phyloP scores from a whole-genome alignment of 2,329 filamentous ascomycete species.

The Trichoderma hamatum region DNA sequence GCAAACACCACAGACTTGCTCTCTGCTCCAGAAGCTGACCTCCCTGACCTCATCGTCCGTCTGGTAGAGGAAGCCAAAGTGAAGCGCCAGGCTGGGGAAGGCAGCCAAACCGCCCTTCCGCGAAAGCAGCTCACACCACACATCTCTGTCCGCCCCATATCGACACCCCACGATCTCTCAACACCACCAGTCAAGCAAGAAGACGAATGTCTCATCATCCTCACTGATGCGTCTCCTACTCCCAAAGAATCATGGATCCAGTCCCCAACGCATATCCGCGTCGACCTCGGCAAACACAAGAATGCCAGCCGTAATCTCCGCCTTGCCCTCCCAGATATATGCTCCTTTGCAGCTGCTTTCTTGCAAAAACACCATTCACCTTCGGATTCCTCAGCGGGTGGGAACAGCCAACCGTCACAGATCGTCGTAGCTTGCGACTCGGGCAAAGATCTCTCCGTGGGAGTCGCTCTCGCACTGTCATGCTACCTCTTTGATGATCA shows the following conservation, averaged over 20 bases:
- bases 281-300: constrained; percentile 73
- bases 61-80: constrained; percentile 44
- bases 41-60: constrained; percentile 52
- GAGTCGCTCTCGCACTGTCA: constrained; percentile 72
- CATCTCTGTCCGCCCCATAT: constrained; percentile 44
- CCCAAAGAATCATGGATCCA: constrained; percentile 47
- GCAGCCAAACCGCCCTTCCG: neutral
- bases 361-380: constrained; percentile 32
- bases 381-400: neutral
- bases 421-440: constrained; percentile 71
- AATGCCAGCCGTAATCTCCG: constrained; percentile 82
- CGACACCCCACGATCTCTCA: constrained; percentile 31
- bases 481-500: constrained; percentile 72
- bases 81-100: constrained; percentile 23
- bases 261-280: constrained; percentile 49
- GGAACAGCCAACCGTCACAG: constrained; percentile 21
- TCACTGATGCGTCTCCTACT: constrained; percentile 49
- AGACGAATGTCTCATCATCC: constrained; percentile 45
- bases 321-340: constrained; percentile 65
- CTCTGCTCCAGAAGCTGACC: constrained; percentile 64
- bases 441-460: constrained; percentile 80
- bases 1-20: constrained; percentile 63
- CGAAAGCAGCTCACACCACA: constrained; percentile 41
- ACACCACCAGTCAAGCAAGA: constrained; percentile 1
- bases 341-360: constrained; percentile 54